phyloP scores from a whole-genome alignment of 2,329 filamentous ascomycete species.

The Podosphaera fusca region DNA sequence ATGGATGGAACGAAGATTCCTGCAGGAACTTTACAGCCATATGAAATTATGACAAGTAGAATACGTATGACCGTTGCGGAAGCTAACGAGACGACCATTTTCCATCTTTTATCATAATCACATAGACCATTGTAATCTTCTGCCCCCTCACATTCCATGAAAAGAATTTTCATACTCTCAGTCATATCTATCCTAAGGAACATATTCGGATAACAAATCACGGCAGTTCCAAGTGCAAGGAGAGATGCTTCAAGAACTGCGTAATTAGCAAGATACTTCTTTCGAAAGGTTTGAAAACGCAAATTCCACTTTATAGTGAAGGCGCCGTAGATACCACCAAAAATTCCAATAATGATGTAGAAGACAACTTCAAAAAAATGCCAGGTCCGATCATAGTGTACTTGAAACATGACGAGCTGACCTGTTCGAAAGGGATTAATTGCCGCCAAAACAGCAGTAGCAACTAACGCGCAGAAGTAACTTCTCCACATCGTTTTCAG shows the following conservation, averaged over 20 bases:
- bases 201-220: constrained; percentile 92
- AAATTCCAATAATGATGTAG: constrained; percentile 74
- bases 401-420: constrained; percentile 97
- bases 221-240: constrained; percentile 59
- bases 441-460: constrained; percentile 71
- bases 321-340: constrained; percentile 84
- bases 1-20: constrained; percentile 97
- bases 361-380: constrained; percentile 94
- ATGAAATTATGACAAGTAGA: constrained; percentile 79
- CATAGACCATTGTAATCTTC: constrained; percentile 82
- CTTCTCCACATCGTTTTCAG: constrained; percentile 95
- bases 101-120: constrained; percentile 46
- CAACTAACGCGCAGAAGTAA: constrained; percentile 92
- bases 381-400: constrained; percentile 87
- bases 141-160: constrained; percentile 72
- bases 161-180: constrained; percentile 96
- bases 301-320: constrained; percentile 98
- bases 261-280: constrained; percentile 70
- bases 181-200: constrained; percentile 97
- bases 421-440: constrained; percentile 97
- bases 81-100: constrained; percentile 55
- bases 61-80: constrained; percentile 62
- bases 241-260: constrained; percentile 71
- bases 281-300: constrained; percentile 72
- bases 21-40: constrained; percentile 91